These are phyloP conservation scores for Entomortierella chlamydospora DNA, from an alignment of 192 early-diverging fungal species.

Conservation along the genomic window DNA sequence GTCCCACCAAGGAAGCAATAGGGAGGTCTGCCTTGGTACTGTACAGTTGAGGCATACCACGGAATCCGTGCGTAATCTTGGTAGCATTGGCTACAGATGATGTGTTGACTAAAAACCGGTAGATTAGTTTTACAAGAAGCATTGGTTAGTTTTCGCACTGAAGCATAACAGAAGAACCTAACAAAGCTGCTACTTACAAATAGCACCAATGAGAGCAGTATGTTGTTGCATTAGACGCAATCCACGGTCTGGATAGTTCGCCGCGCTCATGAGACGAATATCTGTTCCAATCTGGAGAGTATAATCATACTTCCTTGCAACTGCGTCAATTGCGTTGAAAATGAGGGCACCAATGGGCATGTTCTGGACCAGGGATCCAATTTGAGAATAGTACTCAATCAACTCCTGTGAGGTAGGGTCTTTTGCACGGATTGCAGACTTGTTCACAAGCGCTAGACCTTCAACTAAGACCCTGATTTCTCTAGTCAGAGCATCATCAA, in stretches of 20 bases:
- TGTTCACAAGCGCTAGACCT: slow-evolving; percentile 57
- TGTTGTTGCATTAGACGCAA: slow-evolving; percentile 62
- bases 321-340: slow-evolving; percentile 62
- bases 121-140: not conserved
- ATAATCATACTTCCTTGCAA: slow-evolving; percentile 58
- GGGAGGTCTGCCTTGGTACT: slow-evolving; percentile 62
- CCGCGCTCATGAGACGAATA: slow-evolving; percentile 43
- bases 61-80: slow-evolving; percentile 71
- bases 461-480: slow-evolving; percentile 51
- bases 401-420: slow-evolving; percentile 23
- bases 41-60: slow-evolving; percentile 68
- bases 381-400: slow-evolving; percentile 43
- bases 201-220: slow-evolving; percentile 46
- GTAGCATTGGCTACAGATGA: slow-evolving; percentile 33
- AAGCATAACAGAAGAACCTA: too few species aligned
- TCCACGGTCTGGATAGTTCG: slow-evolving; percentile 65
- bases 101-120: slow-evolving; percentile 35
- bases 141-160: not conserved
- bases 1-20: slow-evolving; percentile 66
- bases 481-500: slow-evolving; percentile 60
- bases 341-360: slow-evolving; percentile 69
- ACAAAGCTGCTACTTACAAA: slow-evolving; percentile 28
- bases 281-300: slow-evolving; percentile 69
- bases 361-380: slow-evolving; percentile 55
- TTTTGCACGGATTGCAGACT: slow-evolving; percentile 52